A percentile compares a stretch with the other conserved stretches of the same genome.
Conservation (phyloP, 2,329 filamentous ascomycete genomes). For the Stagonosporopsis vannaccii region DNA sequence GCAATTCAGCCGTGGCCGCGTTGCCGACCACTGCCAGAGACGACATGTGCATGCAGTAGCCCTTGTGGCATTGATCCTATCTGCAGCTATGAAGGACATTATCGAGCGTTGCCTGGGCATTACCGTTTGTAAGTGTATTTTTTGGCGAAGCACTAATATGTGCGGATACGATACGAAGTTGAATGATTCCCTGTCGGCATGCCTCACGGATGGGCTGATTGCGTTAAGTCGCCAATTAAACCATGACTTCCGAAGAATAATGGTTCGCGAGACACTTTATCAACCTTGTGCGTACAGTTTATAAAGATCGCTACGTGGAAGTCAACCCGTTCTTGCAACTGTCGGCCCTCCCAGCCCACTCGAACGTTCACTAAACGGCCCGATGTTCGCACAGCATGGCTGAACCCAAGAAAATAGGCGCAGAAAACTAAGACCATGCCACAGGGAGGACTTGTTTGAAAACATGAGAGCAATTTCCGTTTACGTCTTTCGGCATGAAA, state of each 20-base stretch:
- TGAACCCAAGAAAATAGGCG: not conserved
- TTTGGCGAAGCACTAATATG: no score
- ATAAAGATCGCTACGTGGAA: not conserved
- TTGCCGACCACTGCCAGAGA: constrained; percentile 4
- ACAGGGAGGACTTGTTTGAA: not conserved
- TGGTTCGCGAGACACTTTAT: not conserved
- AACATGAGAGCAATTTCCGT: not conserved
- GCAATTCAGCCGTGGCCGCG: not conserved
- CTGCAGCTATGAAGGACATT: not conserved
- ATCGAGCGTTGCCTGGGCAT: not conserved
- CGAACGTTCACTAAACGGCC: not conserved
- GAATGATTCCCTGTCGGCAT: no score
- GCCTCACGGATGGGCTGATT: no score
- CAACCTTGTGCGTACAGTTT: not conserved
- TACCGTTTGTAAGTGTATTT: no score
- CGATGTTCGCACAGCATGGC: not conserved
- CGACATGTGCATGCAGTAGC: not conserved
- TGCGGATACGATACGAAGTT: no score
- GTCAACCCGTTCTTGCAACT: not conserved
- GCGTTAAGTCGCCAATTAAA: not conserved
- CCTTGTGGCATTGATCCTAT: not conserved
- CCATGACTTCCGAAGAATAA: not conserved
- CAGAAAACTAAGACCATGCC: not conserved
- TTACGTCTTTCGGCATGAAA: not conserved
- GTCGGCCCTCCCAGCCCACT: not conserved